Evolutionary conservation across 2,329 filamentous ascomycete species (phyloP).

Genomic region (Teratosphaeria nubilosa): DNA sequence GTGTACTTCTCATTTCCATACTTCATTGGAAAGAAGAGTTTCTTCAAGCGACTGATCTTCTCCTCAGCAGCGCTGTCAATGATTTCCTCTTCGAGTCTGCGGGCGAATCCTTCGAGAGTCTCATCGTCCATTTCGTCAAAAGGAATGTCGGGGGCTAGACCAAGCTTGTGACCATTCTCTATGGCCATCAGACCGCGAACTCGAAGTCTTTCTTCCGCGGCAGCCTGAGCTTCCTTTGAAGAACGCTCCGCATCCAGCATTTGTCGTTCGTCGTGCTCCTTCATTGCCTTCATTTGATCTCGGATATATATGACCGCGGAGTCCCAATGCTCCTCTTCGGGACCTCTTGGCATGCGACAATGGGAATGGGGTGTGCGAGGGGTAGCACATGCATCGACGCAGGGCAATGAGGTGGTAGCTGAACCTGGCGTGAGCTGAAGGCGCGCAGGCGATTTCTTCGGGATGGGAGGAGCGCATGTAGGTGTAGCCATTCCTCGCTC

Average conservation of each 20-base stretch:
- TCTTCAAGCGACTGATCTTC: not conserved
- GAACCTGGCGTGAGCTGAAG: not conserved
- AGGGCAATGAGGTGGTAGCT: not conserved
- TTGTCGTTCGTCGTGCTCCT: not conserved
- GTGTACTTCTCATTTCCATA: not conserved
- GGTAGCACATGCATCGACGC: not conserved
- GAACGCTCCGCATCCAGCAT: not conserved
- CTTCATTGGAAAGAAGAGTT: not conserved
- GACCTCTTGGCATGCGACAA: not conserved
- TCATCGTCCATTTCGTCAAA: not conserved
- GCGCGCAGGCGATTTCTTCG: not conserved
- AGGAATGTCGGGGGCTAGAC: not conserved
- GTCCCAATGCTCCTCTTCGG: not conserved
- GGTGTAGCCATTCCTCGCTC: not conserved
- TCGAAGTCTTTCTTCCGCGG: not conserved
- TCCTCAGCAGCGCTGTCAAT: not conserved
- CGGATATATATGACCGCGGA: not conserved
- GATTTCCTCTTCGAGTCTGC: not conserved
- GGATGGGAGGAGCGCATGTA: not conserved
- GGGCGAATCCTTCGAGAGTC: not conserved
- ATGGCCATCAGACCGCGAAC: not conserved
- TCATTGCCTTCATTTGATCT: not conserved
- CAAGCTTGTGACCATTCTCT: not conserved
- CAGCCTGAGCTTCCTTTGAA: not conserved
- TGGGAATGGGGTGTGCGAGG: not conserved